These are phyloP conservation scores for Torulaspora gathmanii DNA, from an alignment of 805 yeast genomes.

Conservation along the genomic window DNA sequence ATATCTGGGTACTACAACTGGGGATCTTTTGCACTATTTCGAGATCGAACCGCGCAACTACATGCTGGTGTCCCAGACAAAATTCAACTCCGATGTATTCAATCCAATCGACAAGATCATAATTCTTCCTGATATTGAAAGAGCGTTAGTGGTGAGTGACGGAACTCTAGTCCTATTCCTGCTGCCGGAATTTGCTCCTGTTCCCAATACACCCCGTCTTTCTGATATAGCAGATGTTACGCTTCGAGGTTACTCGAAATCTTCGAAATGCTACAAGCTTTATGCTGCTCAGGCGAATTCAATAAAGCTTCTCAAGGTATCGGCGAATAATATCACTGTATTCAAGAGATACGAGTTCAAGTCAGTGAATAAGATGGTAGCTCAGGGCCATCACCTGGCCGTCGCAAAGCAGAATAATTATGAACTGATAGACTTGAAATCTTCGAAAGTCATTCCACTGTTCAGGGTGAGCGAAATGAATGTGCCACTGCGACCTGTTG, in stretches of 20 bases:
- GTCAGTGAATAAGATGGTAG: conserved; percentile 15
- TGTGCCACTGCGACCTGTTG: conserved; percentile 23
- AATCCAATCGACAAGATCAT: conserved; percentile 24
- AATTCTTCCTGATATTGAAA: conserved; percentile 29
- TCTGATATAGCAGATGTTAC: conserved; percentile 21
- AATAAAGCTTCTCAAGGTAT: conserved; percentile 14
- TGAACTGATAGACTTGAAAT: conserved; percentile 24
- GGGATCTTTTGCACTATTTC: conserved; percentile 34
- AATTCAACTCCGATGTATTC: conserved; percentile 19
- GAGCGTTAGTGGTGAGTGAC: conserved; percentile 29
- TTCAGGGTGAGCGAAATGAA: conserved; percentile 30
- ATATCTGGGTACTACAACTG: conserved; percentile 31
- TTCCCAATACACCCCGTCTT: conserved; percentile 23
- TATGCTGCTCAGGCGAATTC: conserved; percentile 15
- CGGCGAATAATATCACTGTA: conserved; percentile 9
- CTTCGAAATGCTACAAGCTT: conserved; percentile 18
- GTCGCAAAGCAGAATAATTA: conserved; percentile 25
- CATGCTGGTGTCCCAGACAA: conserved; percentile 31
- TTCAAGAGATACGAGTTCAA: conserved; percentile 14
- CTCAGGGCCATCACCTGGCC: conserved; percentile 20
- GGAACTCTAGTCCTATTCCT: conserved; percentile 23
- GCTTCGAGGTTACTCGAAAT: conserved; percentile 15
- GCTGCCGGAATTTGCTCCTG: conserved; percentile 36
- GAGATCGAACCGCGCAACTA: conserved; percentile 33
- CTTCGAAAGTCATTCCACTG: conserved; percentile 19